Conservation (phyloP, 306 rosid genomes). For the Cicer chorassanicum region DNA sequence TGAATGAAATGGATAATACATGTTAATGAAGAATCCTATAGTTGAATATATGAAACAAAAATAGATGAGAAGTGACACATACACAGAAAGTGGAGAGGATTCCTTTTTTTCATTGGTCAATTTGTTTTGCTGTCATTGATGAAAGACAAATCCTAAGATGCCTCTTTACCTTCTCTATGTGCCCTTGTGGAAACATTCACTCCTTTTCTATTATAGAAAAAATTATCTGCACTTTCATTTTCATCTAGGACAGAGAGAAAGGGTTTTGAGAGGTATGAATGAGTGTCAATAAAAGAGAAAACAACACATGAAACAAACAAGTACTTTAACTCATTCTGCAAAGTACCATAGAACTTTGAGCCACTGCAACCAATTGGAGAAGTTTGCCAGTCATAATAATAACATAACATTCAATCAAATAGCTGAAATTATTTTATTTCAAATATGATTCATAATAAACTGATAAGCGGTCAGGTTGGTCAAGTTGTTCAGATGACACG, state of each 20-base stretch:
- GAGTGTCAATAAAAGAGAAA: conserved; percentile 72
- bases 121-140: conserved; percentile 55
- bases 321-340: conserved; percentile 54
- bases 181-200: conserved; percentile 56
- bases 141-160: conserved; percentile 86
- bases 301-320: conserved; percentile 71
- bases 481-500: no score
- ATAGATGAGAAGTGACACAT: conserved; percentile 52
- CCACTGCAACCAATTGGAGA: conserved; percentile 58
- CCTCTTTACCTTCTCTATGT: conserved; percentile 63
- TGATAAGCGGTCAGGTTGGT: no score
- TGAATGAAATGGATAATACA: conserved; percentile 49
- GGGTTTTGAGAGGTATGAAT: conserved; percentile 47
- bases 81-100: conserved; percentile 60
- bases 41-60: conserved; percentile 46
- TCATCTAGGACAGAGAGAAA: conserved; percentile 52
- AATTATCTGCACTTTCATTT: conserved; percentile 71
- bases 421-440: conserved; percentile 10
- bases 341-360: conserved; percentile 57
- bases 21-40: conserved; percentile 44
- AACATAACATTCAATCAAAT: conserved; percentile 28
- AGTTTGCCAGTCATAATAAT: conserved; percentile 47
- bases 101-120: conserved; percentile 55
- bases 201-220: conserved; percentile 45
- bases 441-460: no score